Conservation (phyloP, 176 grass and related monocot genomes). For the Eragrostis nindensis region DNA sequence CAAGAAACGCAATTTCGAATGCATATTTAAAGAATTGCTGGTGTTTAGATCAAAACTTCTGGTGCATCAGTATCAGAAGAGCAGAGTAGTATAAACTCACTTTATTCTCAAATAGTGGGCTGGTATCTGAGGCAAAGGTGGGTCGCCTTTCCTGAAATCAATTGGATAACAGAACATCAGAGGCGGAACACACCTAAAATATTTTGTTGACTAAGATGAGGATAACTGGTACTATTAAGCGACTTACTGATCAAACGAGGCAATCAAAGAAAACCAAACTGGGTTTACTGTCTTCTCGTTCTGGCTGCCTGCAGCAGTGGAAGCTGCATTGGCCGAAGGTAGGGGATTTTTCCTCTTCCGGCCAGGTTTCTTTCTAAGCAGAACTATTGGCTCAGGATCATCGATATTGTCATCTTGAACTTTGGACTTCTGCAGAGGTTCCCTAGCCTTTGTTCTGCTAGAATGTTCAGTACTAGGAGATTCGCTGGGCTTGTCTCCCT, state of each 20-base stretch:
- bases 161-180: slow-evolving; percentile 48
- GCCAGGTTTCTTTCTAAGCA: slow-evolving; percentile 56
- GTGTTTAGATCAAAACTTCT: slow-evolving; percentile 27
- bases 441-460: slow-evolving; percentile 51
- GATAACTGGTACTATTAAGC: slow-evolving; percentile 21
- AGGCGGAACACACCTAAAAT: not conserved
- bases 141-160: slow-evolving; percentile 70
- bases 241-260: slow-evolving; percentile 74
- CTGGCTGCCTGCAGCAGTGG: slow-evolving; percentile 34
- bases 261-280: slow-evolving; percentile 82
- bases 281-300: slow-evolving; percentile 38
- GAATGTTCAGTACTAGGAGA: slow-evolving; percentile 46
- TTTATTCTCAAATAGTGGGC: slow-evolving; percentile 77
- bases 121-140: slow-evolving; percentile 67
- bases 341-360: slow-evolving; percentile 52
- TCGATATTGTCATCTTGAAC: slow-evolving; percentile 57
- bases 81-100: slow-evolving; percentile 53
- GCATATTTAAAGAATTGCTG: slow-evolving; percentile 12
- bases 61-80: slow-evolving; percentile 36
- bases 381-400: slow-evolving; percentile 39
- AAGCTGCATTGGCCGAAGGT: slow-evolving; percentile 36
- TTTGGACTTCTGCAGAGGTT: slow-evolving; percentile 55
- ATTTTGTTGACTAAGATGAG: slow-evolving; percentile 23
- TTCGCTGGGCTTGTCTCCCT: slow-evolving; percentile 51
- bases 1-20: slow-evolving; percentile 29